Evolutionary conservation across 164 flowering plant species (phyloP), one percentile per base, ranked within the genome.

Genomic region (Stephania cephalantha): DNA sequence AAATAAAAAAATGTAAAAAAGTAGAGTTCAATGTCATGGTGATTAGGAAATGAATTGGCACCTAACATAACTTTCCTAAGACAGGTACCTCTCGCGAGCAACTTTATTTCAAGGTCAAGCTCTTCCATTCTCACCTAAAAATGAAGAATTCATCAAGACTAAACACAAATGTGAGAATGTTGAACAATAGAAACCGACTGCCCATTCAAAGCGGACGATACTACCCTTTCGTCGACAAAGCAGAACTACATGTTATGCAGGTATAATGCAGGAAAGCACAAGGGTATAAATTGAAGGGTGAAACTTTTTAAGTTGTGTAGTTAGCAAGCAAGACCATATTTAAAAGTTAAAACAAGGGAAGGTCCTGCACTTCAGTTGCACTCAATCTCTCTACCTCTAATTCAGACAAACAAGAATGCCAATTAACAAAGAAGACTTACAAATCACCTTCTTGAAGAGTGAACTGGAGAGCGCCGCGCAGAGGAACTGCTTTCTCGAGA

Each of bases 401-500:
- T 29, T 20, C 6, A 20, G 6, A 31, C 71, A 72, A 29, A 50
- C 66, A 52, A 83, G 73, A 79, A 84, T 85, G 90, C 81, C 81
- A 61, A 30, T 17, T 70, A 78, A 74, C 58, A 67, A 46, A n/a
- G 84, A 78, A 3, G 84, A 81, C 31, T 71, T 77, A 9, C 79
- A 74, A 74, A 75, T 85, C 77, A 72, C 70, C 75, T 29, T 89
- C 75, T 29, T 89, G 73, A 81, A 70, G 82, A 83, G 78, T 79
- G 86, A 90, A 55, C 84, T 86, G 0, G 84, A 82, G 74, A 83
- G 84, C 70, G 77, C 84, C 17, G 73, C 78, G 25, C 81, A 71
- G 72, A 87, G 80, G 78, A 85, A 75, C 55, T 77, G 65, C 17
- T 76, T 48, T 3, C 81, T 91, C 75, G 88, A 85, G 85, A 83